Conservation (phyloP, 768 basidiomycete species). For the Naganishia vishniacii region DNA sequence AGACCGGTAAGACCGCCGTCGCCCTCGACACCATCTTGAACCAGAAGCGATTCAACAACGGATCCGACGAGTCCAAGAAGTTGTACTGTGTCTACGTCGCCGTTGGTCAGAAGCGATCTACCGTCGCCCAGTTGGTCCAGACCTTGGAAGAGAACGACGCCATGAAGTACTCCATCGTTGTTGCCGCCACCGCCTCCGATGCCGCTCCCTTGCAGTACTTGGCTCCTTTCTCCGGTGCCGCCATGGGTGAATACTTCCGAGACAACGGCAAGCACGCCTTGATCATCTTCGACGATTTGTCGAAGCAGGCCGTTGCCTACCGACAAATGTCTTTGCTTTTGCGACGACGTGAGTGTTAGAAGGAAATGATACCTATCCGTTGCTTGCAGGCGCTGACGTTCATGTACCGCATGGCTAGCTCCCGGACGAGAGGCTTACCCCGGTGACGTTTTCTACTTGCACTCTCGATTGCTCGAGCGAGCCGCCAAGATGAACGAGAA, state of each 20-base stretch:
- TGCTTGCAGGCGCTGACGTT: not conserved
- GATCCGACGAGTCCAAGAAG: conserved; percentile 92
- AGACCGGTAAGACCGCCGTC: conserved; percentile 98
- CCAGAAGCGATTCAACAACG: conserved; percentile 99
- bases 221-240: conserved; percentile 99
- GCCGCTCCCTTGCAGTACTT: conserved; percentile 99
- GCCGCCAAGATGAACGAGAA: conserved; percentile 99
- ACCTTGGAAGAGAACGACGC: conserved; percentile 99
- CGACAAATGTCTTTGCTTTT: conserved; percentile 99
- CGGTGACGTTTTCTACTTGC: conserved; percentile 94
- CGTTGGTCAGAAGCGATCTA: conserved; percentile 98
- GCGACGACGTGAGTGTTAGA: conserved; percentile 57
- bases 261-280: conserved; percentile 99
- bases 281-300: conserved; percentile 99
- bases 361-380: not conserved
- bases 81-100: conserved; percentile 99
- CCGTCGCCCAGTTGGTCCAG: conserved; percentile 98
- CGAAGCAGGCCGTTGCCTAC: conserved; percentile 99
- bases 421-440: conserved; percentile 39
- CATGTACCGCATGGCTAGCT: conserved; percentile 13
- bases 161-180: conserved; percentile 99
- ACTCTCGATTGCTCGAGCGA: conserved; percentile 99
- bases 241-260: conserved; percentile 99
- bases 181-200: conserved; percentile 98
- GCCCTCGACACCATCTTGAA: conserved; percentile 99